These are phyloP conservation scores for Insectozyma bohioensis DNA, from an alignment of 1,139 yeast genomes.

Conservation along the genomic window DNA sequence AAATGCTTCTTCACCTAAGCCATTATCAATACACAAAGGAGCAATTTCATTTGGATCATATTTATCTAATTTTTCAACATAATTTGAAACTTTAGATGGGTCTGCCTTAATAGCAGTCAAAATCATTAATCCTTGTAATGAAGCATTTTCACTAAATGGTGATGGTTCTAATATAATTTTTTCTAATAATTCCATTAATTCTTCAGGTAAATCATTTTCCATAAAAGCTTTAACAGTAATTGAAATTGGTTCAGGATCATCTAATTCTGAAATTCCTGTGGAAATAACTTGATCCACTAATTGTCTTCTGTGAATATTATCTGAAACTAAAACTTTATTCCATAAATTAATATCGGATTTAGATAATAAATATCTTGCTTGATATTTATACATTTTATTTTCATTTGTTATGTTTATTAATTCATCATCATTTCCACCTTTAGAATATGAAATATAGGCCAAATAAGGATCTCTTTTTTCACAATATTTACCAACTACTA, in stretches of 20 bases:
- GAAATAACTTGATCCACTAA: slow-evolving; percentile 92
- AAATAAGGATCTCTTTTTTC: slow-evolving; percentile 98
- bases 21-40: slow-evolving; percentile 85
- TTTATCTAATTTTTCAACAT: slow-evolving; percentile 86
- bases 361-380: slow-evolving; percentile 87
- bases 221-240: slow-evolving; percentile 95
- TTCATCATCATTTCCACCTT: slow-evolving; percentile 90
- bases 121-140: slow-evolving; percentile 87
- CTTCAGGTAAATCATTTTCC: slow-evolving; percentile 92
- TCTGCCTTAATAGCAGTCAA: slow-evolving; percentile 96
- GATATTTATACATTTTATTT: slow-evolving; percentile 97
- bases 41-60: slow-evolving; percentile 95
- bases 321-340: slow-evolving; percentile 73
- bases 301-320: slow-evolving; percentile 84
- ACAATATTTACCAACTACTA: slow-evolving; percentile 96
- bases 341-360: slow-evolving; percentile 85
- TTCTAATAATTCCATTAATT: slow-evolving; percentile 89
- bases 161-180: slow-evolving; percentile 96
- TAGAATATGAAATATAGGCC: slow-evolving; percentile 95
- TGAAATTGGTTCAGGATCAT: slow-evolving; percentile 94
- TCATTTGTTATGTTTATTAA: slow-evolving; percentile 91
- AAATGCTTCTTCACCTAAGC: slow-evolving; percentile 89
- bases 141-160: slow-evolving; percentile 92
- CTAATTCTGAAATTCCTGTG: slow-evolving; percentile 94
- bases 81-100: slow-evolving; percentile 75